phyloP scores from a whole-genome alignment of 129 eudicot genomes.

The Solidago caesia region DNA sequence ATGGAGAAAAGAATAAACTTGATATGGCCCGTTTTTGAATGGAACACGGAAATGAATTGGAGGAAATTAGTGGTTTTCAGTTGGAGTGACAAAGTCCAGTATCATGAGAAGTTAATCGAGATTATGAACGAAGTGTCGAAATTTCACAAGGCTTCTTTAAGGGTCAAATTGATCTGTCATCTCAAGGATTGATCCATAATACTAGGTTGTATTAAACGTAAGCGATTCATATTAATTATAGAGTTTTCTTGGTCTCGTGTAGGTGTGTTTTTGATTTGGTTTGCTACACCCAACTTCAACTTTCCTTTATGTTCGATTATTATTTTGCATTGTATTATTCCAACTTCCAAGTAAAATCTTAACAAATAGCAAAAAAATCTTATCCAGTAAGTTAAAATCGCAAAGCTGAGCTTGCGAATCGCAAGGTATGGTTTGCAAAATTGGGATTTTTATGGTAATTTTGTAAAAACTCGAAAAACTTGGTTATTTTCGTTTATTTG shows the following conservation, averaged over 20 bases:
- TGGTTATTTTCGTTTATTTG: too few species aligned
- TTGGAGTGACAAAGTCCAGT: neutral
- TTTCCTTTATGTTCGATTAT: neutral
- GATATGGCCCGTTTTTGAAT: too few species aligned
- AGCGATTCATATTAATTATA: neutral
- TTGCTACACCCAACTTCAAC: neutral
- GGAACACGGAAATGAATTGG: slow-evolving; percentile 15
- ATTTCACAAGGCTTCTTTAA: slow-evolving; percentile 17
- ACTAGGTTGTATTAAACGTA: neutral
- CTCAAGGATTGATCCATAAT: neutral
- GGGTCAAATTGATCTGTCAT: neutral
- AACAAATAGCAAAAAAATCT: too few species aligned
- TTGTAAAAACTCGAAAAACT: too few species aligned
- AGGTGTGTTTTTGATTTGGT: neutral
- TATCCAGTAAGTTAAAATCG: too few species aligned
- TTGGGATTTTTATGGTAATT: too few species aligned
- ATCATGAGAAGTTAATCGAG: neutral
- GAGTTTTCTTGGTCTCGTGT: neutral
- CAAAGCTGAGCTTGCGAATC: too few species aligned
- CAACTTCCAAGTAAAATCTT: too few species aligned
- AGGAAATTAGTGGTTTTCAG: slow-evolving; percentile 21
- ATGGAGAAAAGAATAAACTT: too few species aligned
- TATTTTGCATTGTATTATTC: neutral
- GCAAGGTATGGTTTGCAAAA: too few species aligned
- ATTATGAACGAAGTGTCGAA: slow-evolving; percentile 16